Percentiles rank a stretch among this genome's conserved stretches.
Evolutionary conservation across 225 moss, liverwort and hornwort species (phyloP).

Genomic region (Marchantia paleacea): DNA sequence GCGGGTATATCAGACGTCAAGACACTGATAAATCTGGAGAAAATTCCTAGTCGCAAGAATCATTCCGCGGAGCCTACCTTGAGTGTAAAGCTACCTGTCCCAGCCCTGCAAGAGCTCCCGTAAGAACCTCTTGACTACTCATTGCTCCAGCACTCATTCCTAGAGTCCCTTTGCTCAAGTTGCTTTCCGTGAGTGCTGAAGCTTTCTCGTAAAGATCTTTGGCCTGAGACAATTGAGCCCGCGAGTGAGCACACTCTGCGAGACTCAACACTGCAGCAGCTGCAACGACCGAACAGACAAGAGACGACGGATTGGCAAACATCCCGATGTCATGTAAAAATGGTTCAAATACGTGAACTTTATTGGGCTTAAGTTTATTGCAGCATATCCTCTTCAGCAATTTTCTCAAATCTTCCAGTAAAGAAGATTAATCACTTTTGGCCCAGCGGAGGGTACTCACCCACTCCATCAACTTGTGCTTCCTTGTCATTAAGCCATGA

Average conservation of each 20-base stretch:
- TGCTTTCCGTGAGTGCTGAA: constrained; percentile 51
- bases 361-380: background rate
- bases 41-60: no score
- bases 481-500: constrained; percentile 43
- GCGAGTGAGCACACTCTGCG: constrained; percentile 77
- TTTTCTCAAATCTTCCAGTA: background rate
- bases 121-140: constrained; percentile 65
- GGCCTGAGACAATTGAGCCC: constrained; percentile 64
- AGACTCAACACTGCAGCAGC: constrained; percentile 76
- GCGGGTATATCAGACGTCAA: background rate
- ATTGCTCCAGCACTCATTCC: constrained; percentile 70
- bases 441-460: constrained; percentile 12
- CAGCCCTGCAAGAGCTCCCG: constrained; percentile 74
- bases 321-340: background rate
- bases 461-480: constrained; percentile 36
- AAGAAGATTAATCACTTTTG: background rate
- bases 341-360: background rate
- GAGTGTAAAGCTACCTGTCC: constrained; percentile 71
- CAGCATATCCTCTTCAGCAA: no score
- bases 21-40: no score
- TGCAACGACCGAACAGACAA: constrained; percentile 35
- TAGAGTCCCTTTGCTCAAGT: constrained; percentile 41
- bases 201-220: constrained; percentile 71
- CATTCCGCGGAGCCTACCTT: constrained; percentile 41
- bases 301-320: background rate